Evolutionary conservation across 371 early-diverging fungal genomes (phyloP), one percentile per base, ranked within the genome.

Genomic region (Mortierella sp.): DNA sequence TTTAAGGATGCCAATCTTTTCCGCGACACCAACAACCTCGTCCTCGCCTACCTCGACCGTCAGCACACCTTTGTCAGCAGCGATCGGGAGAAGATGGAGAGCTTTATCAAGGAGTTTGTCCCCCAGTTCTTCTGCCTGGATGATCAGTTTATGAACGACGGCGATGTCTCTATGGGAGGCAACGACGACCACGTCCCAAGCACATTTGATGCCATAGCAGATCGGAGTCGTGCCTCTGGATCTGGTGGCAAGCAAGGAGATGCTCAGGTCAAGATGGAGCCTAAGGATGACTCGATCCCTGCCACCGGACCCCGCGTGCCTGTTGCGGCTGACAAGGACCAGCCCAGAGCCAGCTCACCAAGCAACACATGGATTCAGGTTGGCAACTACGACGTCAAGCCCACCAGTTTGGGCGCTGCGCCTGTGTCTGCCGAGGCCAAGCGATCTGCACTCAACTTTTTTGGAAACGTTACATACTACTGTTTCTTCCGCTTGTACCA

Each of bases 401-500:
- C 83, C 19, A 82, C 82, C 2, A 83, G 78, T 26, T 63, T 82
- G 58, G 89, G 82, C 58, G 57, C 80, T 0, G 76, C 80, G 1
- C 77, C 80, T 21, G 71, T 60, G 0, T 78, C 82, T 1, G 55
- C 79, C 10, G 84, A 83, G 21, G 63, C 76, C 34, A 87, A 91
- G 79, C 88, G 92, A 70, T 83, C 86, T 2, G 60, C 89, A 3
- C 91, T 90, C 77, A 92, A 90, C 75, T 91, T 86, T 78, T 88
- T 95, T 88, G 94, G 93, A 31, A 97, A 98, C 82, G 95, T 91
- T 47, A 88, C 87, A 38, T 95, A 95, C 76, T 99, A 96, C 84
- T 95, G 94, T 65, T 97, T 99, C 81, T 94, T 99, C 89, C 89
- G 99, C 65, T 93, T 96, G 65, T 96, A 95, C 79, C 94, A 97